Evolutionary conservation across 352 stramenopile genomes (phyloP).

Genomic region (Phytophthora megakarya): DNA sequence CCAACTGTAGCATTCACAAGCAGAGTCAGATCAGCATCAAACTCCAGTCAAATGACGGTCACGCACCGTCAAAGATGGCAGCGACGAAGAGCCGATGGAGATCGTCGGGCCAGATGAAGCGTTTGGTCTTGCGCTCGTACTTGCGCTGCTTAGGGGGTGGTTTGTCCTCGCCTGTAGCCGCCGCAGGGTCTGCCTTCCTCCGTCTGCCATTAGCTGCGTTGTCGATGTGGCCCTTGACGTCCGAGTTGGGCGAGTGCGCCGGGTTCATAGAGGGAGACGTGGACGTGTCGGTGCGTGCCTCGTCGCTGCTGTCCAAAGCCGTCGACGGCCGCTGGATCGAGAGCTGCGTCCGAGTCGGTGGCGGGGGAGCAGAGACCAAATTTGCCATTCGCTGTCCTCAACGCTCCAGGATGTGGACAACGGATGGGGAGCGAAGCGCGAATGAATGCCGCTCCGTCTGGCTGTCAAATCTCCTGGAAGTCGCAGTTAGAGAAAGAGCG

Average conservation of each 20-base stretch:
- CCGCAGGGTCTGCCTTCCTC: conserved; percentile 21
- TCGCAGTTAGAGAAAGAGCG: conserved; percentile 23
- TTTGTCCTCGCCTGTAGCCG: conserved; percentile 21
- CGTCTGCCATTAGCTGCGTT: conserved; percentile 14
- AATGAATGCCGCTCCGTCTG: conserved; percentile 32
- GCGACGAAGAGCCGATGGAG: conserved; percentile 88
- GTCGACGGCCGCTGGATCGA: conserved; percentile 26
- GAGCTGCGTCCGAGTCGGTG: conserved; percentile 25
- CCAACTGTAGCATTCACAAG: conserved; percentile 54
- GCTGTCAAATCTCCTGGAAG: conserved; percentile 33
- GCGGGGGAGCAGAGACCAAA: conserved; percentile 27
- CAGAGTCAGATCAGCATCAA: conserved; percentile 16
- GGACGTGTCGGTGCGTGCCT: conserved; percentile 41
- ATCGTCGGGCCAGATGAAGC: conserved; percentile 89
- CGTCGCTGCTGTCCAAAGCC: conserved; percentile 44
- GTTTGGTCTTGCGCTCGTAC: conserved; percentile 89
- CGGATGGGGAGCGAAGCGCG: conserved; percentile 33
- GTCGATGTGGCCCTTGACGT: conserved; percentile 11
- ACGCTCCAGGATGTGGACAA: conserved; percentile 18
- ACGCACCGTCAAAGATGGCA: conserved; percentile 85
- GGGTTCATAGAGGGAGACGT: conserved; percentile 41
- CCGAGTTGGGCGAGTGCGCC: conserved; percentile 24
- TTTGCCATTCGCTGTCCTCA: conserved; percentile 34
- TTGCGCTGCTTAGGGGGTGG: conserved; percentile 64
- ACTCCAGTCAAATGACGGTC: neutral